Evolutionary conservation across 441 rosid species (phyloP).

Genomic region (Sinapis alba): DNA sequence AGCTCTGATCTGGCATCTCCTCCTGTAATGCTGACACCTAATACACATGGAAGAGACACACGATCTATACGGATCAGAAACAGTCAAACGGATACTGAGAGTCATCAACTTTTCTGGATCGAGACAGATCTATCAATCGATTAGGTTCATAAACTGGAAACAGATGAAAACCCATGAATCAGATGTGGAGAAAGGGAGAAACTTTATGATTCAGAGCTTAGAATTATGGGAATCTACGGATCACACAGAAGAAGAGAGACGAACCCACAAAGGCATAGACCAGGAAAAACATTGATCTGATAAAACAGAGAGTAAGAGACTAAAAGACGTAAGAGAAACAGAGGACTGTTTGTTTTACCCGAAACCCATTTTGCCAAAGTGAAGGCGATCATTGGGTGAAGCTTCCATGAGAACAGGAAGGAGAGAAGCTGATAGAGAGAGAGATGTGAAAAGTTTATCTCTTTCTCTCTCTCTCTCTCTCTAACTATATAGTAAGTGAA

Average conservation of each 20-base stretch:
- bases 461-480: background rate
- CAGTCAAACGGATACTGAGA: background rate
- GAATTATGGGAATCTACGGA: constrained; percentile 12
- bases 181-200: background rate
- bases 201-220: constrained; percentile 1
- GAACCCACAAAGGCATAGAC: background rate
- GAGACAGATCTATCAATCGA: constrained; percentile 24
- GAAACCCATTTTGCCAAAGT: constrained; percentile 90
- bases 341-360: constrained; percentile 51
- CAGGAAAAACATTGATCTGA: constrained; percentile 8
- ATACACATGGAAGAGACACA: background rate
- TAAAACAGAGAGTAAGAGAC: background rate
- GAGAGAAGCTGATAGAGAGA: background rate
- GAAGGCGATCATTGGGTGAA: constrained; percentile 72
- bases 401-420: constrained; percentile 60
- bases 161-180: background rate
- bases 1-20: constrained; percentile 92
- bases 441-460: background rate
- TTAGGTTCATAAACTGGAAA: background rate
- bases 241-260: background rate
- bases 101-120: background rate
- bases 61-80: constrained; percentile 14
- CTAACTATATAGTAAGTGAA: background rate
- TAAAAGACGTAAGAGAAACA: background rate
- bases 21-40: constrained; percentile 92